Base-by-base conservation (phyloP, 2,329 filamentous ascomycete species). In the Endoconidiophora polonica region DNA sequence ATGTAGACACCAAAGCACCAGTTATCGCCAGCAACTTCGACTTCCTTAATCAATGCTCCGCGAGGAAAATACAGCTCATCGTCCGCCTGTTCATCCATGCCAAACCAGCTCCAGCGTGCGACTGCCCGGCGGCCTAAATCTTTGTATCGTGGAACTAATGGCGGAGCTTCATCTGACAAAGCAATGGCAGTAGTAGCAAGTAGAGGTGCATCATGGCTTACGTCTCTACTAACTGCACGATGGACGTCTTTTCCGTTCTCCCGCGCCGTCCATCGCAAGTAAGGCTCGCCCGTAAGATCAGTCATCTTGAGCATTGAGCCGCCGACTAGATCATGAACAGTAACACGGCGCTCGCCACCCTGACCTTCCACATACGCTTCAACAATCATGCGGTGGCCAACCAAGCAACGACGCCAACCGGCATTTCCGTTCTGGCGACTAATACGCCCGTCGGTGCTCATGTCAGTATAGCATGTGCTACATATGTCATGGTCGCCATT, bases 1-100 rank as follows among this genome's bases (percentile, higher is more conserved):
- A 86, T 87, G 68, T 94, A 95, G 24, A 79, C 78, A 0, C 90
- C 90, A 66, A 81, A 83, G 59, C 75, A 87, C 88, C 88, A 96
- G 62, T 94, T 87, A 16, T 81, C 84, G 61, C 94, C 94, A 44
- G 93, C 77, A 62, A 91, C 83, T 61, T 90, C 82, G 37, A 83
- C 77, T 66, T 96, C 90, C 5, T 73, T 72, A 12, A 96, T 75
- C 63, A 91, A 84, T 0, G 88, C 87, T 7, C 83, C 80, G 46
- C 79, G 79, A 0, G 90, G 90, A 57, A 96, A 95, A 55, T 80
- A 64, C 39, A 96, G 65, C 65, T 96, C 90, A 60, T 94, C 84
- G 18, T 68, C 69, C 1, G 74, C 74, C 0, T 54, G 54, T 16
- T 51, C 33, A 0, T 71, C 65, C 2, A 74, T 73, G 0, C 86